Percentiles rank a stretch among this genome's conserved stretches.
Conservation (phyloP, 2,329 filamentous ascomycete species). For the Apiospora phragmitis region DNA sequence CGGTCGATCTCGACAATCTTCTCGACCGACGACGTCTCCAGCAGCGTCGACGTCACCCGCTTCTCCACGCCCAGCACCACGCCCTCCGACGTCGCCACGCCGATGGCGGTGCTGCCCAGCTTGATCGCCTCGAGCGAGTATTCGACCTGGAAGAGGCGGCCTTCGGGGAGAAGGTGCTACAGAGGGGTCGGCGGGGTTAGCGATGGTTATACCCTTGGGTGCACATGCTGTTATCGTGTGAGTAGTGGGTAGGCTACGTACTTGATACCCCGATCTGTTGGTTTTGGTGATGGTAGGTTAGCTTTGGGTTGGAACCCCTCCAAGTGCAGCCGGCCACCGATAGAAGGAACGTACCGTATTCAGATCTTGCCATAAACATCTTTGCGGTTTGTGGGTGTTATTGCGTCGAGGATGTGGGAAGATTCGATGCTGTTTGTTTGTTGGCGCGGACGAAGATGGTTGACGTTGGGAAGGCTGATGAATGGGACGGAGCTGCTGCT, state of each 20-base stretch:
- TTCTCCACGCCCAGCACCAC: slow-evolving; percentile 98
- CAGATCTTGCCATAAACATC: slow-evolving; percentile 99
- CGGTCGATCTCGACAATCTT: slow-evolving; percentile 99
- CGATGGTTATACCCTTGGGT: slow-evolving; percentile 19
- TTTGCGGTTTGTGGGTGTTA: slow-evolving; percentile 50
- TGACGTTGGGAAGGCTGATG: slow-evolving; percentile 16
- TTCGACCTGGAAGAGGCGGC: slow-evolving; percentile 99
- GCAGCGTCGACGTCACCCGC: slow-evolving; percentile 94
- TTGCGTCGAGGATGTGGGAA: background rate
- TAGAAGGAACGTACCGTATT: slow-evolving; percentile 78
- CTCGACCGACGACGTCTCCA: slow-evolving; percentile 96
- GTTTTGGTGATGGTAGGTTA: slow-evolving; percentile 24
- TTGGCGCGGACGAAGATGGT: slow-evolving; percentile 10
- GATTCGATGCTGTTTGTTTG: background rate
- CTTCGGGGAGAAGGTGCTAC: slow-evolving; percentile 98
- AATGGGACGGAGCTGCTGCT: slow-evolving; percentile 16
- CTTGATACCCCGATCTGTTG: slow-evolving; percentile 96
- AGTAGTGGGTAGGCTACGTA: slow-evolving; percentile 46
- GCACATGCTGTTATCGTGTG: background rate
- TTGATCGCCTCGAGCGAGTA: slow-evolving; percentile 99
- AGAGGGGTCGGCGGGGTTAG: slow-evolving; percentile 9
- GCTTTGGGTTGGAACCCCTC: background rate
- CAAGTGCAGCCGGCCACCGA: slow-evolving; percentile 15
- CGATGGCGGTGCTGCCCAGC: slow-evolving; percentile 96
- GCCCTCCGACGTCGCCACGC: slow-evolving; percentile 91